Conservation (phyloP, 78 protist genomes). For the Dictyostelium capitatum region DNA sequence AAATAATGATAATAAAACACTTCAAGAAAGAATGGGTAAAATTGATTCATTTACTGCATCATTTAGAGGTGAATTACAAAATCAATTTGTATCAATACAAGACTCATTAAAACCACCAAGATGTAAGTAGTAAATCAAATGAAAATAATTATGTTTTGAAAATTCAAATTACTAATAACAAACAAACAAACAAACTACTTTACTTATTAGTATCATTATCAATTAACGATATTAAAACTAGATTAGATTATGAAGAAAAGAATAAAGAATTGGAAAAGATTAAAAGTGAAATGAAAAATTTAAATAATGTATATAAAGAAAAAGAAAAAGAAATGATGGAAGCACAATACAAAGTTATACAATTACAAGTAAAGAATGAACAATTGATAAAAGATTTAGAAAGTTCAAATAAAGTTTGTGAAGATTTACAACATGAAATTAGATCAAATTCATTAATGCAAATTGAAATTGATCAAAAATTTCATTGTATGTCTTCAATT, state of each 20-base stretch:
- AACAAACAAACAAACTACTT: too few species aligned
- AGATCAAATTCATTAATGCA: not conserved
- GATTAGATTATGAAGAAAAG: slow-evolving; percentile 48
- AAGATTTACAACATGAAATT: not conserved
- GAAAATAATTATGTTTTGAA: not conserved
- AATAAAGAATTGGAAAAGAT: not conserved
- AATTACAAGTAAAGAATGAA: not conserved
- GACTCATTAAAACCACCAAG: slow-evolving; percentile 21
- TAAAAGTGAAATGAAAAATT: not conserved
- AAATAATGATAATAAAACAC: not conserved
- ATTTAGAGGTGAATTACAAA: not conserved
- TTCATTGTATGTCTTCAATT: not conserved
- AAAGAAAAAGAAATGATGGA: slow-evolving; percentile 16
- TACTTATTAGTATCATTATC: slow-evolving; percentile 34
- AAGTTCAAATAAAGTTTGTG: not conserved
- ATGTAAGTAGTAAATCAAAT: too few species aligned
- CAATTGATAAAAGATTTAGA: not conserved
- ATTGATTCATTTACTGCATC: slow-evolving; percentile 12
- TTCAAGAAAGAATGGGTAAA: slow-evolving; percentile 12
- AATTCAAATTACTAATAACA: too few species aligned
- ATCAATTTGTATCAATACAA: not conserved
- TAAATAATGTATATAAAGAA: not conserved
- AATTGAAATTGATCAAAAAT: not conserved
- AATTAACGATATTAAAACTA: slow-evolving; percentile 9
- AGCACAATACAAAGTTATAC: not conserved